Conservation (phyloP, 345 rosid species). For the Eucalyptus polyanthemos region DNA sequence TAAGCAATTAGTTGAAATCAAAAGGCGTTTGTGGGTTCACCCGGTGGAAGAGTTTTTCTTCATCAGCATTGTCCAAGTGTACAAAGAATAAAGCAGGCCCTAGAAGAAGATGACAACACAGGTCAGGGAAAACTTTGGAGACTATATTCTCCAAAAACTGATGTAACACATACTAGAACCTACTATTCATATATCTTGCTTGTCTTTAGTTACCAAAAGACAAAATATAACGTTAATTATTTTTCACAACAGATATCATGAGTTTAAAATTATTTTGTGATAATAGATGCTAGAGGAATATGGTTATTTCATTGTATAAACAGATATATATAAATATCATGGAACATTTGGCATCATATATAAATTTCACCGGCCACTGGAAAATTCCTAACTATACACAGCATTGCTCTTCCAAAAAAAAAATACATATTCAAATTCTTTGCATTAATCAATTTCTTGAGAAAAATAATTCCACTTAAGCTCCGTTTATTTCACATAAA, state of each 20-base stretch:
- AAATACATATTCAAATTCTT: background rate
- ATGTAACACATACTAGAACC: background rate
- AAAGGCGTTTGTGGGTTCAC: no score
- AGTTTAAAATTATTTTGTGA: background rate
- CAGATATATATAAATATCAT: background rate
- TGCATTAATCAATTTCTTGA: background rate
- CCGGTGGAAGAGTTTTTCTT: background rate
- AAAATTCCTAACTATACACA: background rate
- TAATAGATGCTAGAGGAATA: background rate
- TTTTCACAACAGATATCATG: background rate
- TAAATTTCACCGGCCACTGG: background rate
- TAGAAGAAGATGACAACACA: background rate
- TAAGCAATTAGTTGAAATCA: no score
- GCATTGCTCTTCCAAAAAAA: background rate
- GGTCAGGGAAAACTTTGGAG: background rate
- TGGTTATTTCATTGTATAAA: background rate
- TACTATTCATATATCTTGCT: background rate
- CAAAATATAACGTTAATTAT: background rate
- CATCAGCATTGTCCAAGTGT: background rate
- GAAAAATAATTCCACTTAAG: background rate
- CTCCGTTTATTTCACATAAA: accelerated
- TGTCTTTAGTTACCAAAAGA: background rate
- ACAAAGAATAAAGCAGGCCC: background rate
- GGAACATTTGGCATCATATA: no score
- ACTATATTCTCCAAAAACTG: background rate